phyloP scores from a whole-genome alignment of 1,284 basidiomycete species.

The Hemileia vastatrix region DNA sequence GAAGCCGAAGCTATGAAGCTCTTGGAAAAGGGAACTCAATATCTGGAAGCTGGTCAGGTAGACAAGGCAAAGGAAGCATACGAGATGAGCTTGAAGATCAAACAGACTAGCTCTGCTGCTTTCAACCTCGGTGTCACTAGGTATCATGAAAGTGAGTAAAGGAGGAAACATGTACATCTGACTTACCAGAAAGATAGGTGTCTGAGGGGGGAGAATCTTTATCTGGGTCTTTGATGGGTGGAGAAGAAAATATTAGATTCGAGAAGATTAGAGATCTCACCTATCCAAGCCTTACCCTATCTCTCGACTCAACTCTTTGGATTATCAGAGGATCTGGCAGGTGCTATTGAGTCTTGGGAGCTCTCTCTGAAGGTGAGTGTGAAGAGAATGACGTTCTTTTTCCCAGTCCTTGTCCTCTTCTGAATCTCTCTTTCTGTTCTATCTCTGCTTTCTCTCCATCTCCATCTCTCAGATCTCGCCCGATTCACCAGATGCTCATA shows the following conservation, averaged over 20 bases:
- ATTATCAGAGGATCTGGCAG: no score
- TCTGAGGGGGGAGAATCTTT: no score
- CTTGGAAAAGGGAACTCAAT: slow-evolving; percentile 74
- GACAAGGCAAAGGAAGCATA: slow-evolving; percentile 68
- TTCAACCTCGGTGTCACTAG: slow-evolving; percentile 82
- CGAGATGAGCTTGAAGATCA: slow-evolving; percentile 67
- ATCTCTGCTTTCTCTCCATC: neutral
- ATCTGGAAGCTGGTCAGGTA: slow-evolving; percentile 81
- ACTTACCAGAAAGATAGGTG: no score
- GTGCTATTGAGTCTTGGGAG: no score
- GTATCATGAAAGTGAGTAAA: slow-evolving; percentile 70
- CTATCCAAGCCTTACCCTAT: no score
- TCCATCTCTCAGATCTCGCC: slow-evolving; percentile 56
- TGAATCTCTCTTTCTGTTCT: slow-evolving; percentile 25
- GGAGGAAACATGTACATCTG: no score
- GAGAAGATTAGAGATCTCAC: no score
- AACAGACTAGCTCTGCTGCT: slow-evolving; percentile 67
- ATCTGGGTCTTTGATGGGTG: no score
- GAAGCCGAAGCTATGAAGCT: slow-evolving; percentile 69
- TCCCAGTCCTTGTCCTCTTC: slow-evolving; percentile 22
- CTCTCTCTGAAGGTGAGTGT: slow-evolving; percentile 20
- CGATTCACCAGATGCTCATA: slow-evolving; percentile 78
- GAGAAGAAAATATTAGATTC: no score
- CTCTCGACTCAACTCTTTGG: no score
- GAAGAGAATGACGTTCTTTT: neutral